phyloP scores from a whole-genome alignment of 2,329 filamentous ascomycete genomes.

The Dactylonectria estremocensis region DNA sequence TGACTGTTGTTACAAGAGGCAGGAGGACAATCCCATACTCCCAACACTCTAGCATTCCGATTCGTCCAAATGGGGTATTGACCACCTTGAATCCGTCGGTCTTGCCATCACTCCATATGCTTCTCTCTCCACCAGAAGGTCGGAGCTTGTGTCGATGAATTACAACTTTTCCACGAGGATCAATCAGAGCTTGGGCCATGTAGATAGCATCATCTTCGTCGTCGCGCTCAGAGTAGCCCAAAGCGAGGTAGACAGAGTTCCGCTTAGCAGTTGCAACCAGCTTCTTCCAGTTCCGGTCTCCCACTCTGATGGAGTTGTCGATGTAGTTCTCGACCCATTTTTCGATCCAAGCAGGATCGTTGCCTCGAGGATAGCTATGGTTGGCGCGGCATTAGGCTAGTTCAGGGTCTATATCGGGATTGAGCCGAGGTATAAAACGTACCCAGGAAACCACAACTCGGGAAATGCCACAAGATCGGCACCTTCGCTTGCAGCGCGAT shows the following conservation, averaged over 20 bases:
- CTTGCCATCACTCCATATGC: constrained; percentile 18
- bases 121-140: constrained; percentile 20
- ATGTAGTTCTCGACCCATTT: constrained; percentile 18
- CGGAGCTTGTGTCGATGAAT: constrained; percentile 21
- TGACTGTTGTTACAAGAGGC: neutral
- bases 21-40: constrained; percentile 1
- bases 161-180: constrained; percentile 4
- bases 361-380: constrained; percentile 9
- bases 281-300: constrained; percentile 15
- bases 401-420: neutral
- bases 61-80: constrained; percentile 7
- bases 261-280: neutral
- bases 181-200: constrained; percentile 20
- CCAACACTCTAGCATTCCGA: constrained; percentile 22
- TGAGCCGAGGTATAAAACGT: neutral
- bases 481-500: constrained; percentile 7
- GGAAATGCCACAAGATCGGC: constrained; percentile 19
- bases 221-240: constrained; percentile 14
- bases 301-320: constrained; percentile 13
- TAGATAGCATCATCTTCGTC: constrained; percentile 9
- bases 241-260: constrained; percentile 8
- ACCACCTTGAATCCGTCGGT: constrained; percentile 8
- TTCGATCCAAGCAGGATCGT: constrained; percentile 17
- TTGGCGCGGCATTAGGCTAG: neutral
- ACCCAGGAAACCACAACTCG: constrained; percentile 18